A percentile compares a stretch with the other conserved stretches of the same genome.
These are phyloP conservation scores for Fonsecaea pedrosoi DNA, from an alignment of 2,329 filamentous ascomycete genomes.

Conservation along the genomic window DNA sequence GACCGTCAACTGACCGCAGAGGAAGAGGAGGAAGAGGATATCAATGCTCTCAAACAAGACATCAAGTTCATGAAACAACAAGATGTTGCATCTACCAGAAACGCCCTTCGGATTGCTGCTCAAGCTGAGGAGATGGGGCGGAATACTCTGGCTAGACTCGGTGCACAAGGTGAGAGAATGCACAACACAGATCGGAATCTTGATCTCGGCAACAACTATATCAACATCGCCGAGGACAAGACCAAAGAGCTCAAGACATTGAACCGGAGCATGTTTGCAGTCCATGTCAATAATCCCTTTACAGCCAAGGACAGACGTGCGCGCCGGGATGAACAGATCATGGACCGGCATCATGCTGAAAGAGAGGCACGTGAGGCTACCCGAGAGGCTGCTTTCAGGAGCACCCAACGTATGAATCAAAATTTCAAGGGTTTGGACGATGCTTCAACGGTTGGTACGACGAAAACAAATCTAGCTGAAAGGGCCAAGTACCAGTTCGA, in stretches of 20 bases:
- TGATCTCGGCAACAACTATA: slow-evolving; percentile 78
- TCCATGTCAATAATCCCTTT: slow-evolving; percentile 79
- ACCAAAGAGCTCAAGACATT: slow-evolving; percentile 82
- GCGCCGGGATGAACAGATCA: slow-evolving; percentile 70
- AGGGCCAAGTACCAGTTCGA: slow-evolving; percentile 79
- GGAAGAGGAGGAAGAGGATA: slow-evolving; percentile 75
- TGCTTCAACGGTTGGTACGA: slow-evolving; percentile 56
- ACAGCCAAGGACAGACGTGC: slow-evolving; percentile 70
- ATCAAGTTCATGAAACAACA: slow-evolving; percentile 78
- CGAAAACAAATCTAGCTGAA: slow-evolving; percentile 63
- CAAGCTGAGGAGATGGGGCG: slow-evolving; percentile 74
- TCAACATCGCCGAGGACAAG: slow-evolving; percentile 77
- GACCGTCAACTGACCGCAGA: slow-evolving; percentile 82
- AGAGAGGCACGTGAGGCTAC: slow-evolving; percentile 64
- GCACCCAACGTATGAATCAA: slow-evolving; percentile 66
- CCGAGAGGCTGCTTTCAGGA: slow-evolving; percentile 59
- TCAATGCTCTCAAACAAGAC: slow-evolving; percentile 74
- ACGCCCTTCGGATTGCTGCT: slow-evolving; percentile 71
- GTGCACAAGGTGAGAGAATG: slow-evolving; percentile 78
- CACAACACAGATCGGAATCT: slow-evolving; percentile 84
- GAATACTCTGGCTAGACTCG: slow-evolving; percentile 74
- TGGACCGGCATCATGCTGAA: slow-evolving; percentile 68
- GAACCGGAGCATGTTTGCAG: slow-evolving; percentile 89
- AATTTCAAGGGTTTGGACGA: slow-evolving; percentile 70
- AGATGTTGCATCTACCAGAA: slow-evolving; percentile 74